Conservation (phyloP, 2,329 filamentous ascomycete genomes). For the Trichophyton equinum region DNA sequence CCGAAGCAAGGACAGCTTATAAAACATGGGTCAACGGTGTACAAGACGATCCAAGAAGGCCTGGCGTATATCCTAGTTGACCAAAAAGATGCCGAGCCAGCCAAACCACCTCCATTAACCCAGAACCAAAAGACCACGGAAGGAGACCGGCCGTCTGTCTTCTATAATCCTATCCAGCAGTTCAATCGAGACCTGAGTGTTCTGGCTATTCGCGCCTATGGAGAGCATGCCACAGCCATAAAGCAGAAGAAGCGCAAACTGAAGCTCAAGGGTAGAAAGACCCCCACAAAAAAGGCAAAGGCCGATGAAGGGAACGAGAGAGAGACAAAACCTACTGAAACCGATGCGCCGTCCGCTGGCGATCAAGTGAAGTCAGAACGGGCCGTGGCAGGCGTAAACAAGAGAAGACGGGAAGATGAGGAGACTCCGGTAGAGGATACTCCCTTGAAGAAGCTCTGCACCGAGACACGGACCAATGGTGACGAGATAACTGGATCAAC, state of each 20-base stretch:
- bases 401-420: conserved; percentile 18
- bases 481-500: conserved; percentile 6
- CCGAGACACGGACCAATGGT: neutral
- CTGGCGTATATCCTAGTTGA: conserved; percentile 52
- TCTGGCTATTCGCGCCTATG: conserved; percentile 79
- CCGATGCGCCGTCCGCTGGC: neutral
- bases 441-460: neutral
- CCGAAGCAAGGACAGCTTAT: conserved; percentile 19
- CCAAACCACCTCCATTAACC: conserved; percentile 35
- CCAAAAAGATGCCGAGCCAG: neutral
- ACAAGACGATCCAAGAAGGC: conserved; percentile 53
- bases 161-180: conserved; percentile 98
- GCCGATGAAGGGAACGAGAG: neutral
- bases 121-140: conserved; percentile 37
- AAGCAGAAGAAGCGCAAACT: conserved; percentile 40
- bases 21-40: conserved; percentile 40
- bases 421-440: neutral
- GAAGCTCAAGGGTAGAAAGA: conserved; percentile 24
- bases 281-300: conserved; percentile 15
- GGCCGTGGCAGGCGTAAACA: conserved; percentile 26
- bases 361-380: conserved; percentile 13
- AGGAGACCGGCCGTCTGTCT: conserved; percentile 61
- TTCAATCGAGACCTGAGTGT: conserved; percentile 96
- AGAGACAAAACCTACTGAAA: neutral
- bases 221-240: conserved; percentile 50